phyloP scores from a whole-genome alignment of 108 stramenopile species.

The Epithemia pelagica region DNA sequence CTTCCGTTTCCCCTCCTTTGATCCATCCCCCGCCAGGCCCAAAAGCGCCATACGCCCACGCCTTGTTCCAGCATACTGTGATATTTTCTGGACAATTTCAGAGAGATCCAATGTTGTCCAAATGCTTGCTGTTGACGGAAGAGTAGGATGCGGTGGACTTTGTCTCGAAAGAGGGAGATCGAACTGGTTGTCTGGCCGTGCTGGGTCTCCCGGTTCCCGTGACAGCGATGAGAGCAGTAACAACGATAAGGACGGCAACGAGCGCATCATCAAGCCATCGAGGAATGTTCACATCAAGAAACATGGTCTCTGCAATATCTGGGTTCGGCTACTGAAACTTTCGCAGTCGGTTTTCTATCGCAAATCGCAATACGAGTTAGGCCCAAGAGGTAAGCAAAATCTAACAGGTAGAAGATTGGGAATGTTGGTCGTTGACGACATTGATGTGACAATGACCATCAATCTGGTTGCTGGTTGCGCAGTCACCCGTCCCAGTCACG shows the following conservation, averaged over 20 bases:
- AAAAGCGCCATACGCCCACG: slow-evolving; percentile 7
- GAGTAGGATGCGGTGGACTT: background rate
- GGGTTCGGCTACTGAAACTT: no score
- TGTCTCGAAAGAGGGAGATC: background rate
- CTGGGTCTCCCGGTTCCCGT: background rate
- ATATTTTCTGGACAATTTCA: background rate
- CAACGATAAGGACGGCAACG: background rate
- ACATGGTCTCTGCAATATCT: no score
- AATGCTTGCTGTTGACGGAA: background rate
- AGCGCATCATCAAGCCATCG: background rate
- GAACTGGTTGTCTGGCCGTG: background rate
- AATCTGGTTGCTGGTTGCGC: no score
- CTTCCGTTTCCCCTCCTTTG: no score
- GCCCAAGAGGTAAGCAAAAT: no score
- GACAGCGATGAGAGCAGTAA: slow-evolving; percentile 1
- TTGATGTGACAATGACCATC: no score
- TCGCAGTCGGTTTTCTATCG: no score
- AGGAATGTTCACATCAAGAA: background rate
- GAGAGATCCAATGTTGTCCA: slow-evolving; percentile 6
- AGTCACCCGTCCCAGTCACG: no score
- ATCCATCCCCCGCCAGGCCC: no score
- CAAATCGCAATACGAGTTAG: no score
- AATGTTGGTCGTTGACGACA: no score
- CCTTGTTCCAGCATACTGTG: slow-evolving; percentile 7
- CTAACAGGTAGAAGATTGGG: no score